These are phyloP conservation scores for Emmonsia crescens DNA, from an alignment of 2,329 filamentous ascomycete species.

Conservation along the genomic window DNA sequence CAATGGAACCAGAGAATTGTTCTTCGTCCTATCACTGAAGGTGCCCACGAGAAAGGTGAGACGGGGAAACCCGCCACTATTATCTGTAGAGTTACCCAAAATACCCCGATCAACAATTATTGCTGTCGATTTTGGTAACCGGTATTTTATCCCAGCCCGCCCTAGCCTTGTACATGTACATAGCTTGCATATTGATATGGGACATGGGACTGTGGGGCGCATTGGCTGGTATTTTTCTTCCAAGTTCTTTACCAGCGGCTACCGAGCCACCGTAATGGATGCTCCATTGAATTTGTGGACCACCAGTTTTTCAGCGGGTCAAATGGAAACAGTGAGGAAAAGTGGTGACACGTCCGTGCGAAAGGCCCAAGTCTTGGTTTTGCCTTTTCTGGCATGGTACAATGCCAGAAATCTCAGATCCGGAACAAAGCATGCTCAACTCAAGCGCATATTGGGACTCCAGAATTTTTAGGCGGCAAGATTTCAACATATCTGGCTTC, in stretches of 20 bases:
- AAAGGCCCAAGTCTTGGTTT: neutral
- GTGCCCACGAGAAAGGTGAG: neutral
- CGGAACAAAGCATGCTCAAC: neutral
- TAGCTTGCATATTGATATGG: neutral
- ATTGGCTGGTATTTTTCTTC: neutral
- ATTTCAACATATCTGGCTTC: neutral
- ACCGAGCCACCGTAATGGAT: neutral
- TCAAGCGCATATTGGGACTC: neutral
- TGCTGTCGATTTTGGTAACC: neutral
- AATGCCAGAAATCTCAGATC: neutral
- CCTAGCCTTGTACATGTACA: neutral
- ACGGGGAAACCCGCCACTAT: neutral
- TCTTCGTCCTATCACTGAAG: neutral
- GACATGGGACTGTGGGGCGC: neutral
- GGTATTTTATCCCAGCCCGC: neutral
- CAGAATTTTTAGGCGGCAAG: neutral
- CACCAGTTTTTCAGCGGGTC: neutral
- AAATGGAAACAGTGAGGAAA: neutral
- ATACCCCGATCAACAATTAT: neutral
- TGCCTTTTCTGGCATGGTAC: neutral
- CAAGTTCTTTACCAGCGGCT: neutral
- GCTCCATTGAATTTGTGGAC: neutral
- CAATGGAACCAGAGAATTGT: neutral
- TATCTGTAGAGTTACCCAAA: neutral
- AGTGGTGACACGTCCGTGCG: neutral